These are phyloP conservation scores for Exophiala sideris DNA, from an alignment of 2,329 filamentous ascomycete genomes.

Conservation along the genomic window DNA sequence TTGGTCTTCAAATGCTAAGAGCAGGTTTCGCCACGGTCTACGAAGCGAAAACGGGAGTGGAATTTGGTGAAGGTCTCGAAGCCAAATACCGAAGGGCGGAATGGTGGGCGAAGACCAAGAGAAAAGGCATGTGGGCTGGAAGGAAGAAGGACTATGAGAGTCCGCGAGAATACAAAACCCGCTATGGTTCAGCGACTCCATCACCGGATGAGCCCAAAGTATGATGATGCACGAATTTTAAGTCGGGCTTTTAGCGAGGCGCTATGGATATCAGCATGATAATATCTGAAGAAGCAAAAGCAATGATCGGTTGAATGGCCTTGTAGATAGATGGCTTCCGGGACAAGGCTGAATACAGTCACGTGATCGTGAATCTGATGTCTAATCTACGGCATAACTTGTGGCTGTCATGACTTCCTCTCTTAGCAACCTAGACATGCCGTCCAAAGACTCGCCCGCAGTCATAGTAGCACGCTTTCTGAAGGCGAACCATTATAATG, in stretches of 20 bases:
- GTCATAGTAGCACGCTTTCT: slow-evolving; percentile 44
- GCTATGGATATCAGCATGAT: background rate
- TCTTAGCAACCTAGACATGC: slow-evolving; percentile 20
- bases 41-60: slow-evolving; percentile 83
- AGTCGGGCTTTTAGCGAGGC: background rate
- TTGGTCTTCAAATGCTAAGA: slow-evolving; percentile 86
- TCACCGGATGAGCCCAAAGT: slow-evolving; percentile 13
- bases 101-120: slow-evolving; percentile 59
- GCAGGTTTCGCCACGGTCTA: slow-evolving; percentile 84
- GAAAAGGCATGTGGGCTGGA: slow-evolving; percentile 72
- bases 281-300: too few species aligned
- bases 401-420: background rate
- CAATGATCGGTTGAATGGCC: too few species aligned
- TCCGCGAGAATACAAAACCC: slow-evolving; percentile 80
- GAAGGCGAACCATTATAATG: slow-evolving; percentile 40
- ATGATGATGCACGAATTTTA: background rate
- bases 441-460: slow-evolving; percentile 26
- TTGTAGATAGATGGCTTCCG: too few species aligned
- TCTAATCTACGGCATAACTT: too few species aligned
- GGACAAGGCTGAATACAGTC: background rate
- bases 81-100: slow-evolving; percentile 49
- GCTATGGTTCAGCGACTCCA: slow-evolving; percentile 29
- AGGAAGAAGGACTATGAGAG: slow-evolving; percentile 67
- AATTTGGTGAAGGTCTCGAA: slow-evolving; percentile 71
- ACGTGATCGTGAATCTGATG: background rate